These are phyloP conservation scores for Dalbergia cochinchinensis DNA, from an alignment of 306 rosid species.

Conservation along the genomic window DNA sequence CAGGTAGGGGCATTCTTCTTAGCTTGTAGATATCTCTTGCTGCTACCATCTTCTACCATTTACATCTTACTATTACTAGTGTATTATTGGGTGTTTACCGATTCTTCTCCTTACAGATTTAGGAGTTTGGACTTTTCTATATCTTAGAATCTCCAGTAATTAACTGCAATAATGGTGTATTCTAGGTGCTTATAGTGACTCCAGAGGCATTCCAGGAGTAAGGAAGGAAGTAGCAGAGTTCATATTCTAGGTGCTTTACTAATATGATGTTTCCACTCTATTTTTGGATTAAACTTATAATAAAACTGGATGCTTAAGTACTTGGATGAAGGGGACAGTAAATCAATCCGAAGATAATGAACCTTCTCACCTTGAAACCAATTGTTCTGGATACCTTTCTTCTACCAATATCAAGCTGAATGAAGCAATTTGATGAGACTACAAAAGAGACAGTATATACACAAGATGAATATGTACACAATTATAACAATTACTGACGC, in stretches of 20 bases:
- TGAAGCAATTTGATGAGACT: too few species aligned
- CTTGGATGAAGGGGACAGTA: conserved; percentile 31
- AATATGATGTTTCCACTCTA: conserved; percentile 26
- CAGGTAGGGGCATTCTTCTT: conserved; percentile 5
- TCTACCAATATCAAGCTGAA: conserved; percentile 10
- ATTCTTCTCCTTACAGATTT: conserved; percentile 5
- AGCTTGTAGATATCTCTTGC: conserved; percentile 27
- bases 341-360: conserved; percentile 17
- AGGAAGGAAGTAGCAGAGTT: conserved; percentile 96
- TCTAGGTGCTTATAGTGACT: conserved; percentile 97
- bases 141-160: conserved; percentile 38
- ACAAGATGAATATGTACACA: too few species aligned
- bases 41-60: conserved; percentile 16
- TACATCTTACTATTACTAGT: conserved; percentile 15
- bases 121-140: conserved; percentile 27
- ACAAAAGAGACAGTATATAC: too few species aligned
- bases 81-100: conserved; percentile 13
- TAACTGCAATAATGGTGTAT: conserved; percentile 24
- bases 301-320: conserved; percentile 27
- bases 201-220: conserved; percentile 92
- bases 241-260: conserved; percentile 84
- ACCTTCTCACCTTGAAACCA: conserved; percentile 33
- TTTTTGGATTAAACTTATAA: conserved; percentile 31
- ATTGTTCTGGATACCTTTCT: conserved; percentile 20
- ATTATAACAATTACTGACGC: too few species aligned